A percentile compares a stretch with the other conserved stretches of the same genome.
Evolutionary conservation across 2,329 filamentous ascomycete genomes (phyloP).

Genomic region (Trichoderma guizhouense): DNA sequence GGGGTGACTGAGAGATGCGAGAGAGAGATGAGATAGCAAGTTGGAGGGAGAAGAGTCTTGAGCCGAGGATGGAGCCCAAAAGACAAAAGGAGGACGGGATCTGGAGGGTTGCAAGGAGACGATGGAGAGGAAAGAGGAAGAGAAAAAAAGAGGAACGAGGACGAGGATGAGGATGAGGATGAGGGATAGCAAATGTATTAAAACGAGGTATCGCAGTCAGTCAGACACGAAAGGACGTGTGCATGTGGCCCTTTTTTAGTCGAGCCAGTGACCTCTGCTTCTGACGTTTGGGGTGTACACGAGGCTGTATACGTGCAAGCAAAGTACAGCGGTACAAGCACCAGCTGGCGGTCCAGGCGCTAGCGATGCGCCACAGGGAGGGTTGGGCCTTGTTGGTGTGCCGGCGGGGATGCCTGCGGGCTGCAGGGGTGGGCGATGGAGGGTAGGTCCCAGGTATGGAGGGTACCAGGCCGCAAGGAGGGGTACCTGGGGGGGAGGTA

Average conservation of each 20-base stretch:
- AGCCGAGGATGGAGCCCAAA: background rate
- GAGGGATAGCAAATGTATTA: slow-evolving; percentile 12
- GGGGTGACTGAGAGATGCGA: background rate
- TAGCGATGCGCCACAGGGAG: slow-evolving; percentile 17
- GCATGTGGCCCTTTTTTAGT: slow-evolving; percentile 30
- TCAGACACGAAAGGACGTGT: slow-evolving; percentile 27
- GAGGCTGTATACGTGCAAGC: slow-evolving; percentile 35
- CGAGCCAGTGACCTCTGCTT: slow-evolving; percentile 29
- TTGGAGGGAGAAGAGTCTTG: background rate
- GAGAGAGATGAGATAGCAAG: background rate
- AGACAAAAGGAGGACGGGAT: background rate
- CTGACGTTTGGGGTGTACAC: slow-evolving; percentile 39
- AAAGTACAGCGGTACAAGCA: background rate
- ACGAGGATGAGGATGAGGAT: background rate
- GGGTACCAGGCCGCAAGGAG: background rate
- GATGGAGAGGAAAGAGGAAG: background rate
- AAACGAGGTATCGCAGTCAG: slow-evolving; percentile 23
- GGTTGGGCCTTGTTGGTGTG: slow-evolving; percentile 8
- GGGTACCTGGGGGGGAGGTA: slow-evolving; percentile 1
- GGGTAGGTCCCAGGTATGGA: background rate
- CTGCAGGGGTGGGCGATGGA: slow-evolving; percentile 16
- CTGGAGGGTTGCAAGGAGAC: background rate
- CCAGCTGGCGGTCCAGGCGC: slow-evolving; percentile 23
- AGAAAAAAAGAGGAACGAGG: background rate
- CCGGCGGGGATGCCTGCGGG: slow-evolving; percentile 18